phyloP scores from a whole-genome alignment of 768 basidiomycete genomes.

The Suillus ampliporus region DNA sequence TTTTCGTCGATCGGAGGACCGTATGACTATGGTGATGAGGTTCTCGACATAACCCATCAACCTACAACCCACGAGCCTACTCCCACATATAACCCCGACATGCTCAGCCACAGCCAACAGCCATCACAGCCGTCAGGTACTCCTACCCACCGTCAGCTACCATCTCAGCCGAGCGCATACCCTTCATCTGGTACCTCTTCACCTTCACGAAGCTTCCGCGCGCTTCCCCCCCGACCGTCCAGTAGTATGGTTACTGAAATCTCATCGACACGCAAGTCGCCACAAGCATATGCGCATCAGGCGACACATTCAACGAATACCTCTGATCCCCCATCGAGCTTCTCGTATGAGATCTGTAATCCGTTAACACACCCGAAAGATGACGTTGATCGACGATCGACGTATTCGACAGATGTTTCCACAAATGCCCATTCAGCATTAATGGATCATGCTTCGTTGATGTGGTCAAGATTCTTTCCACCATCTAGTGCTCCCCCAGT shows the following conservation, averaged over 20 bases:
- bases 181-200: slow-evolving; percentile 18
- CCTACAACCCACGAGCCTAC: slow-evolving; percentile 23
- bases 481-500: slow-evolving; percentile 12
- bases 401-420: slow-evolving; percentile 29
- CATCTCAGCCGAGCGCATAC: slow-evolving; percentile 3
- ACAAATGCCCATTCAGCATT: slow-evolving; percentile 34
- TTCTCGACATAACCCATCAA: slow-evolving; percentile 28
- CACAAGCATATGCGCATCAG: background rate
- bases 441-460: slow-evolving; percentile 35
- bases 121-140: slow-evolving; percentile 9
- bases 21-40: slow-evolving; percentile 19
- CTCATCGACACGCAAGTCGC: background rate
- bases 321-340: slow-evolving; percentile 9
- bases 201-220: slow-evolving; percentile 29
- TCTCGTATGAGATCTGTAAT: slow-evolving; percentile 1
- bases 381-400: slow-evolving; percentile 26
- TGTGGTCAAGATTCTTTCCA: slow-evolving; percentile 23
- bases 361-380: slow-evolving; percentile 10
- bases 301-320: slow-evolving; percentile 6
- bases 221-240: slow-evolving; percentile 36
- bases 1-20: slow-evolving; percentile 13
- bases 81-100: slow-evolving; percentile 23
- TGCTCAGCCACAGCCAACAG: slow-evolving; percentile 11
- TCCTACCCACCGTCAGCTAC: background rate
- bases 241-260: background rate